A percentile compares a stretch with the other conserved stretches of the same genome.
phyloP scores from a whole-genome alignment of 805 yeast genomes.

The Candida wancherniae region DNA sequence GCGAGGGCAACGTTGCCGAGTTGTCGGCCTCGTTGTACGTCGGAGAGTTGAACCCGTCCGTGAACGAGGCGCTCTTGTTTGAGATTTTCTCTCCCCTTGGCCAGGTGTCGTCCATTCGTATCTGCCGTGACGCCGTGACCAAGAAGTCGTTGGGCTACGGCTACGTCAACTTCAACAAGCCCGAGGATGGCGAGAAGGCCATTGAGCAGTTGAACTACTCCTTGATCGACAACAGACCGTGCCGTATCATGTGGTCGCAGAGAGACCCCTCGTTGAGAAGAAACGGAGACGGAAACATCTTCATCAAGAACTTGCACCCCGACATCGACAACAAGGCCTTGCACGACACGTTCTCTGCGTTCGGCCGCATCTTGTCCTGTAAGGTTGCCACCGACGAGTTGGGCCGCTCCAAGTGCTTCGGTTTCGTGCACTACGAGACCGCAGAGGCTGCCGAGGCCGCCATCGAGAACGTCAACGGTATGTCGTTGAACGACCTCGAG shows the following conservation, averaged over 20 bases:
- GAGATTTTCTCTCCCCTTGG: conserved; percentile 95
- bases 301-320: conserved; percentile 97
- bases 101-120: conserved; percentile 93
- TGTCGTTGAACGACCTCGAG: conserved; percentile 93
- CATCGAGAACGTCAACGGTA: conserved; percentile 95
- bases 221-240: conserved; percentile 89
- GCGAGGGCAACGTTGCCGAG: conserved; percentile 42
- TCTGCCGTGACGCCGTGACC: conserved; percentile 97
- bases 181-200: conserved; percentile 89
- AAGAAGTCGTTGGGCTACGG: conserved; percentile 97
- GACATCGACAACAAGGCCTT: conserved; percentile 98
- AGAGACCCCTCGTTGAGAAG: conserved; percentile 95
- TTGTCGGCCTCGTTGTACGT: conserved; percentile 86
- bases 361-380: conserved; percentile 93
- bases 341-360: conserved; percentile 95
- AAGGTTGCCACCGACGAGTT: conserved; percentile 93
- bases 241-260: conserved; percentile 99
- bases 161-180: conserved; percentile 90
- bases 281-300: conserved; percentile 93
- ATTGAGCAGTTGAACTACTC: conserved; percentile 93
- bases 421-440: conserved; percentile 94
- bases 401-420: conserved; percentile 93
- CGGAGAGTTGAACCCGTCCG: conserved; percentile 91
- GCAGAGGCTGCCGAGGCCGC: conserved; percentile 92
- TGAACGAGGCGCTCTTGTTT: conserved; percentile 89